Base-by-base conservation (phyloP, 1,139 yeast genomes). In the Candida pseudocylindracea region DNA sequence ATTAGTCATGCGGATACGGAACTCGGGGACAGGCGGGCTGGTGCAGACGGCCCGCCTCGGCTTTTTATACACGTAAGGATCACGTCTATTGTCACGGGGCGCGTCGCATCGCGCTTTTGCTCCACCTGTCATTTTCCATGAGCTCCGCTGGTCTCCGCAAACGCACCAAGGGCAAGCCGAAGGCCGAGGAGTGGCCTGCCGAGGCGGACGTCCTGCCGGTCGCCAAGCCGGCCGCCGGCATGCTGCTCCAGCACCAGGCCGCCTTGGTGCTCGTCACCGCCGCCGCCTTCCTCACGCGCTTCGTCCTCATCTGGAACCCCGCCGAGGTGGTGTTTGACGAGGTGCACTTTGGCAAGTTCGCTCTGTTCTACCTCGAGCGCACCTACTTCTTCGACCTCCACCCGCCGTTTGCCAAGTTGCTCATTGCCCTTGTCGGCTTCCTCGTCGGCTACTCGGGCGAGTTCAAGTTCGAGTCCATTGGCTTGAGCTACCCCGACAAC, bases 301-400 rank as follows among this genome's bases (percentile, higher is more conserved):
- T 85, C 51, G 66, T 66, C 43, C 59, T 64, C 39, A 63, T 88
- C 38, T 63, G 72, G 45, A 62, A 61, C 38, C 98, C 98, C 2
- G 58, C 63, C 37, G 78, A 78, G 49, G 98, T 91, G 35, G 98
- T 91, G 24, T 91, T 91, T 45, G 99, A 91, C 55, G 99, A 91
- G 50, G 98, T 88, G 27, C 98, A 88, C 53, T 88, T 88, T 47
- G 98, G 98, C 31, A 83, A 83, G 48, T 83, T 85, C 53, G 95
- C 95, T 24, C 73, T 93, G 12, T 81, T 79, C 48, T 80, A 80
- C 50, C 54, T 80, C 38, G 75, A 79, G 48, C 59, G 91, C 37
- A 72, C 88, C 0, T 80, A 79, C 52, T 91, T 81, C 51, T 88
- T 91, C 50, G 99, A 91, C 53, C 68, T 91, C 37, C 99, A 91